Evolutionary conservation across 23 red algal species (phyloP), one percentile per base, ranked within the genome.

Genomic region (Gracilaria gracilis): DNA sequence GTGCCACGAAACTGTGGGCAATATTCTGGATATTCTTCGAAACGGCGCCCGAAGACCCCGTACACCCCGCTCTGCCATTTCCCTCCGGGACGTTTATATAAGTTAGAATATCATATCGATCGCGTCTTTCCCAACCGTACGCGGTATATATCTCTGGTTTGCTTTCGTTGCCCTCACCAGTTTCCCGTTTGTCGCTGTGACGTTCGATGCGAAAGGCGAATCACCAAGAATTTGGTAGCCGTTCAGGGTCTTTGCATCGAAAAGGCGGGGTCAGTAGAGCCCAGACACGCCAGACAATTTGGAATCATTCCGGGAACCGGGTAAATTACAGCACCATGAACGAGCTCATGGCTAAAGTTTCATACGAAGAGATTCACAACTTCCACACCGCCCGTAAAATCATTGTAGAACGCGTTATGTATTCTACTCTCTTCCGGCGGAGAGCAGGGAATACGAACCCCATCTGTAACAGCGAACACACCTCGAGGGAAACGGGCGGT

Each of bases 331-430:
- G 81, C 81, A 6, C 59, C 57, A 69, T 85, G 38, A 11, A 46
- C 42, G 5, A 46, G 4, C 42, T 46, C 42, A 4, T 11, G 5
- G 42, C 42, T 11, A 11, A 46, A 78, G 67, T 89, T 89, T 15
- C 53, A 89, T 11, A 80, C 72, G 46, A 89, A 80, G 0, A 89
- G 38, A 21, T 89, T 89, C 8, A 70, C 53, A 27, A 89, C 50
- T 66, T 89, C 85, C 20, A 78, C 74, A 14, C 39, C 46, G 14
- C 57, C 46, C 27, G 64, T 61, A 79, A 65, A 62, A 8, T 2
- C 40, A 12, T 89, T 70, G 75, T 39, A 89, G 15, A 74, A 89
- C 16, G 70, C 85, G 9, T 42, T 79, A 48, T 78, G 85, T n/a
- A 79, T 0, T 27, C 75, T 0, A 0, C 29, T 33, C 16, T 89